Evolutionary conservation across 257 asterid species (phyloP), one percentile per base, ranked within the genome.

Genomic region (Mentha longifolia): DNA sequence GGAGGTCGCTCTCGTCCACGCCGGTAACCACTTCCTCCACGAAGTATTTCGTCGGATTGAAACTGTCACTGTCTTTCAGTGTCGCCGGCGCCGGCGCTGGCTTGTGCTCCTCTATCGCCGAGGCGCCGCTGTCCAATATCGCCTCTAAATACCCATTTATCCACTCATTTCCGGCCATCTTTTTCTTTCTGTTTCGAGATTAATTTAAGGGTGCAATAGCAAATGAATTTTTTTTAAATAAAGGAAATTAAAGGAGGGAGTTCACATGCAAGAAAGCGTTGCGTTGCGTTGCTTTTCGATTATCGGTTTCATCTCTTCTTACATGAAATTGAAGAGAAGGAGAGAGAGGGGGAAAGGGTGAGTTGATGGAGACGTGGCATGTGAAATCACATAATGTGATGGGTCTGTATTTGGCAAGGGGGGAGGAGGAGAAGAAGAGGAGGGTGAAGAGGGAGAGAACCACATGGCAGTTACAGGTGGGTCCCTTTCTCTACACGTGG

Each of bases 101-200:
- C 76, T 76, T 87, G 16, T 66, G 77, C 43, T 84, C 96, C 2
- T 81, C 89, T 20, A 80, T 80, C 3, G 87, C 89, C 20, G 89
- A 74, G 6, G 92, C 85, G 3, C 96, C 97, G 75, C 83, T 90
- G 45, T 85, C 94, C 71, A 92, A 42, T 43, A 92, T 92, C 11
- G 98, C 98, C 83, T 92, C 98, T 66, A 92, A 43, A 72, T 92
- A 92, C 30, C 98, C 98, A 66, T 92, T 88, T 58, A 92, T 88
- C 98, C 97, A 92, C 75, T 92, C 98, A 39, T 92, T 92, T 41
- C 92, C 97, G 19, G 90, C 97, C 98, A 88, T 88, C 13, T 61
- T 65, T n/a, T n/a, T n/a, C n/a, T n/a, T n/a, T n/a, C n/a, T n/a
- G n/a, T n/a, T n/a, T n/a, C n/a, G n/a, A n/a, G n/a, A n/a, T n/a